These are phyloP conservation scores for Starmera quercuum DNA, from an alignment of 805 yeast species.

Conservation along the genomic window DNA sequence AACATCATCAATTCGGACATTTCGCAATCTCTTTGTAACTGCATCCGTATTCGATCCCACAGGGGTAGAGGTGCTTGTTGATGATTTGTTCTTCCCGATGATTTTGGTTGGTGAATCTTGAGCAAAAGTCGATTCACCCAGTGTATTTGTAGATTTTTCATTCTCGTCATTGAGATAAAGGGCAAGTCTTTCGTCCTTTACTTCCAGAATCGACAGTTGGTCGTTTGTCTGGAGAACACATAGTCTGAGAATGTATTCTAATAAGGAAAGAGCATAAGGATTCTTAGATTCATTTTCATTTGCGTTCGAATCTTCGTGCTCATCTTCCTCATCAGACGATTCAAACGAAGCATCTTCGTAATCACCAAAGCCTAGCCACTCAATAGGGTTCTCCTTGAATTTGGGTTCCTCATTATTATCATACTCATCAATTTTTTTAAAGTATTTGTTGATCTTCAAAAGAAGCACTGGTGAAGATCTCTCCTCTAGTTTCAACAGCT, in stretches of 20 bases:
- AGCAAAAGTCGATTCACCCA: no score
- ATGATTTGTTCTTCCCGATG: no score
- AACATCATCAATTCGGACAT: neutral
- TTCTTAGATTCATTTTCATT: slow-evolving; percentile 1
- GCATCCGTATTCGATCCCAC: no score
- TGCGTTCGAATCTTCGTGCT: slow-evolving; percentile 10
- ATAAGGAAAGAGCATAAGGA: slow-evolving; percentile 36
- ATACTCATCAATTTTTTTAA: slow-evolving; percentile 16
- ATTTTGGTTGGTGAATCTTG: no score
- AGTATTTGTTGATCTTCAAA: slow-evolving; percentile 34
- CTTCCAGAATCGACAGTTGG: slow-evolving; percentile 40
- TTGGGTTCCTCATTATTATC: slow-evolving; percentile 15
- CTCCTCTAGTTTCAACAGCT: slow-evolving; percentile 53
- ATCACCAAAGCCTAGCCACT: slow-evolving; percentile 48
- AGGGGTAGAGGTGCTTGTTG: no score
- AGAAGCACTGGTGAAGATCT: slow-evolving; percentile 60
- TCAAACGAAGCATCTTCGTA: slow-evolving; percentile 22
- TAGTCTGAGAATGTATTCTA: slow-evolving; percentile 58
- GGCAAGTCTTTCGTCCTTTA: slow-evolving; percentile 60
- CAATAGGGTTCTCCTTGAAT: slow-evolving; percentile 15
- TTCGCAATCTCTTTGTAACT: no score
- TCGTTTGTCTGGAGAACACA: slow-evolving; percentile 55
- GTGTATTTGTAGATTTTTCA: slow-evolving; percentile 6
- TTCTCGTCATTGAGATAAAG: slow-evolving; percentile 55
- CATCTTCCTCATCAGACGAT: slow-evolving; percentile 16